Base-by-base conservation (phyloP, 768 basidiomycete species). In the Termitomyces sp. region DNA sequence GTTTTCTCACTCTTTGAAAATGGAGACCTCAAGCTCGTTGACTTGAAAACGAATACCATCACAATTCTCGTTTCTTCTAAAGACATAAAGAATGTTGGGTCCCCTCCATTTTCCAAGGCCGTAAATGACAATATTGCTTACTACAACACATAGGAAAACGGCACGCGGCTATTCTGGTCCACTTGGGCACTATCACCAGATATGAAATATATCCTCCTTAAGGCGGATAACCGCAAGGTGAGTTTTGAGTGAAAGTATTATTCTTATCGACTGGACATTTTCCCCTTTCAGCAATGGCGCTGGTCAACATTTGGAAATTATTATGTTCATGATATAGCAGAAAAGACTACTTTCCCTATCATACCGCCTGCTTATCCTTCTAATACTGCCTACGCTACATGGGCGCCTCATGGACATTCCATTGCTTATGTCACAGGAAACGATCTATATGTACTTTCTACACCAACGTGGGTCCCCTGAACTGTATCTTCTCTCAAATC, bases 301-400 rank as follows among this genome's bases (percentile, higher is more conserved):
- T 81, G 88, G 70, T 97, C 94, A 6, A 86, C 84, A 56, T 88
- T 88, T 67, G 89, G 90, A 18, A 98, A 95, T 70, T 98, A 94
- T 69, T 96, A 92, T 70, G 79, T 99, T n/a, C 88, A 97, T 73
- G 81, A 85, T 63, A 76, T 98, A 42, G 81, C 77, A 26, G 79
- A 84, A 8, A 83, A 86, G 59, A 66, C 67, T 18, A 95, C 94
- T 1, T 79, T 80, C 58, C 86, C 93, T 1, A 77, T 98, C 45
- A 76, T 84, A 57, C 75, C 84, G 1, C 89, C 89, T 0, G 76
- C 84, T 15, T 56, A 80, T 60, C 92, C 92, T 18, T 85, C 94
- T 0, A 77, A 74, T 13, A 90, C 88, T 20, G 77, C 90, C 2
- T 90, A 89, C 64, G 94, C 90, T 1, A 81, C 85, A 6, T 98